Base-by-base conservation (phyloP, 148 eudicot species). In the Rhododendron ferrugineum region DNA sequence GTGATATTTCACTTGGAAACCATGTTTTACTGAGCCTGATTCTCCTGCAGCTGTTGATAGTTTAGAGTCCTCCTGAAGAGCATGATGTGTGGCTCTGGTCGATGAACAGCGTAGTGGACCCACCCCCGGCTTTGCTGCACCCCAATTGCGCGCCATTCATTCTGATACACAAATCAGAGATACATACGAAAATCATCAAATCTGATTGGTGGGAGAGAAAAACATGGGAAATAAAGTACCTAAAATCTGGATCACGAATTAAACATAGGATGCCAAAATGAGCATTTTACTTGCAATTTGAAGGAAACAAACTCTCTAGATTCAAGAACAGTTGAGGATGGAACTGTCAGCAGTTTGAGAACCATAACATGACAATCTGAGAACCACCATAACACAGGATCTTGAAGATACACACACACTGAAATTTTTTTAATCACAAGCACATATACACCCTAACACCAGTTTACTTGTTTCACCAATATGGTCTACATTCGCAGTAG, bases 11-110 rank as follows among this genome's bases (percentile, higher is more conserved):
- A 91, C 90, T 94, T 93, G 34, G 91, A 90, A 90, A 90, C 88
- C 85, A 92, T 36, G 85, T 62, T 79, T n/a, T 91, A 87, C 81
- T 86, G 90, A 77, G 92, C 89, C 68, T 83, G 93, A 73, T 73
- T 89, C 86, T 93, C 95, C 88, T 92, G 94, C 88, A 92, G 94
- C 88, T 93, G 98, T 90, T 95, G 96, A 85, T 84, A 93, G 89
- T 95, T 95, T 75, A 95, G 85, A 26, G 96, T 91, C 93, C 98
- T 92, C 95, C 96, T 91, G 89, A 95, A 95, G 84, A 95, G 92
- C 98, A 95, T 95, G 70, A 95, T 95, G 87, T 95, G 98, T 79
- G 98, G 98, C 92, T 95, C 98, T 22, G 98, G 96, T 60, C 98
- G 94, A 87, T 95, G 98, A 84, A 95, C 89, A 2, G 98, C 95